These are phyloP conservation scores for Thraustochytrium striatum DNA, from an alignment of 352 stramenopile genomes.

Conservation along the genomic window DNA sequence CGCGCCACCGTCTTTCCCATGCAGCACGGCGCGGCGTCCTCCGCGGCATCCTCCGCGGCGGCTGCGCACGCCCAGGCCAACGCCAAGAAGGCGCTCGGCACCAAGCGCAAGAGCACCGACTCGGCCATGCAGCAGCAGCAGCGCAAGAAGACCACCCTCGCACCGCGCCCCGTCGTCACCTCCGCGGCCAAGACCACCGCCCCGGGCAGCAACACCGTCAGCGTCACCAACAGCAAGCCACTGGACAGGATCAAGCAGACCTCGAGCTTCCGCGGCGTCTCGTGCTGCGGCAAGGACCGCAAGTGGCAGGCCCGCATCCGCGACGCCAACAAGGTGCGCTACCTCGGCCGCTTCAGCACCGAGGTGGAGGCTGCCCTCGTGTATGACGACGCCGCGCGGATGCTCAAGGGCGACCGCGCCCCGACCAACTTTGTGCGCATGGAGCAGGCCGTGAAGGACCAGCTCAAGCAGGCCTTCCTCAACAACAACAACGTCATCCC, in stretches of 20 bases:
- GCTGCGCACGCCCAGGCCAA: too few relatives aligned
- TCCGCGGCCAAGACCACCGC: background rate
- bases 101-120: too few relatives aligned
- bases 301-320: constrained; percentile 47
- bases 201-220: constrained; percentile 4
- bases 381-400: constrained; percentile 21
- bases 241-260: constrained; percentile 37
- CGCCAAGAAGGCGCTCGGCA: too few relatives aligned
- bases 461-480: constrained; percentile 17
- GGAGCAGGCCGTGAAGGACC: background rate
- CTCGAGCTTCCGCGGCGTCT: constrained; percentile 39
- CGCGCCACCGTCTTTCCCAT: too few relatives aligned
- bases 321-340: constrained; percentile 23
- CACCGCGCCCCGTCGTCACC: background rate
- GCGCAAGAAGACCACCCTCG: too few relatives aligned
- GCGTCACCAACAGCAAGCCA: background rate
- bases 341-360: constrained; percentile 40
- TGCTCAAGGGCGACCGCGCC: constrained; percentile 16
- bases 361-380: constrained; percentile 45
- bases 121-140: background rate
- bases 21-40: too few relatives aligned
- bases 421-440: constrained; percentile 42
- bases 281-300: constrained; percentile 48
- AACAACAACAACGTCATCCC: constrained; percentile 9
- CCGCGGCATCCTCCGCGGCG: too few relatives aligned